Base-by-base conservation (phyloP, 495 filamentous ascomycete species). In the Hypoxylon cercidicola region DNA sequence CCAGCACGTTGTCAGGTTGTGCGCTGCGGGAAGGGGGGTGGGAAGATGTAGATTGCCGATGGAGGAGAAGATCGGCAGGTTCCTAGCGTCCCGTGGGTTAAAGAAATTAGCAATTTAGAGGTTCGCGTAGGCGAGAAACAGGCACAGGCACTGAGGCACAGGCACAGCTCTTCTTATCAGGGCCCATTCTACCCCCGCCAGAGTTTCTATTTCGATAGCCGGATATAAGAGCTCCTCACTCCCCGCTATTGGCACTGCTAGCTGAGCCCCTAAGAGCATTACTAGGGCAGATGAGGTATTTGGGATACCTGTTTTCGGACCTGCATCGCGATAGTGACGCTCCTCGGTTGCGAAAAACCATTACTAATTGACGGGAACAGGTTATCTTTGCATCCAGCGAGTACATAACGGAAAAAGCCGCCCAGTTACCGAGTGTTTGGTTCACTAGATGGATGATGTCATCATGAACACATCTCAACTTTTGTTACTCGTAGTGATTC, bases 41-140 rank as follows among this genome's bases (percentile, higher is more conserved):
- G 25, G 25, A 3, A 43, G 15, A 3, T 39, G 35, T 13, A 20
- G 25, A 37, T 30, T 39, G 48, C 43, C 10, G 13, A 19, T 43
- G 44, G 21, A 40, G 16, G 51, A 55, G 56, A 35, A 25, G 60
- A 55, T 63, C 45, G 37, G 60, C 53, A 52, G 37, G 45, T 45
- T 56, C 39, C 60, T 16, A 34, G 16, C 39, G 45, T 44, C 39
- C 30, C 28, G 45, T 51, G 49, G 53, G 45, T 39, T 30, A 19
- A 20, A 25, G 23, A 9, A 40, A 49, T 62, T 50, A 43, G 25
- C 25, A 28, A 43, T 39, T 13, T 45, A 35, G 52, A 10, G 25
- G 35, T 35, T 12, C 20, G 50, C 50, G 21, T 28, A 8, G 7
- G 20, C 20, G 41, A 41, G 34, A 50, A 55, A 18, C 16, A 35